Evolutionary conservation across 2,329 filamentous ascomycete species (phyloP).

Genomic region (Aspergillus sp.): DNA sequence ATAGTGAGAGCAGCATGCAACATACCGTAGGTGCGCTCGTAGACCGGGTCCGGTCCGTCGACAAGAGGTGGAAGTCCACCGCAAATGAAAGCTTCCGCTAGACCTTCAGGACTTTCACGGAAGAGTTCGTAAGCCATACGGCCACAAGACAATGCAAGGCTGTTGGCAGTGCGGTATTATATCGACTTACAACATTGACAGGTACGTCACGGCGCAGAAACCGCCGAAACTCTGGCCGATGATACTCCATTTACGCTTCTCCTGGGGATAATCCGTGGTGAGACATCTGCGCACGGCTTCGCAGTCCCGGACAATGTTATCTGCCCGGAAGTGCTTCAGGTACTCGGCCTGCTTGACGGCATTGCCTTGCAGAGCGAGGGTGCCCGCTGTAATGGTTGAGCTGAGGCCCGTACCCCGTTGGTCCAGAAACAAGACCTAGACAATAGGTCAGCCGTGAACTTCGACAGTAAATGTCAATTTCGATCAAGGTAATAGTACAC

Average conservation of each 20-base stretch:
- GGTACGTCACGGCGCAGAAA: conserved; percentile 79
- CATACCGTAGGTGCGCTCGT: conserved; percentile 63
- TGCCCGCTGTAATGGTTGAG: conserved; percentile 72
- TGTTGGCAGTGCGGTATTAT: no score
- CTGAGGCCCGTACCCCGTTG: conserved; percentile 87
- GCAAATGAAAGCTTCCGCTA: conserved; percentile 80
- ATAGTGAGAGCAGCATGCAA: neutral
- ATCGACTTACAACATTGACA: conserved; percentile 64
- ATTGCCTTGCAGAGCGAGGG: conserved; percentile 64
- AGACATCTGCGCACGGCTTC: conserved; percentile 79
- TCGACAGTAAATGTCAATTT: neutral
- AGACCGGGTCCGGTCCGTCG: conserved; percentile 70
- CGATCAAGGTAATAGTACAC: conserved; percentile 8
- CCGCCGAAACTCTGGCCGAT: conserved; percentile 93
- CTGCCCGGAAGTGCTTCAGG: conserved; percentile 80
- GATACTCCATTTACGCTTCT: conserved; percentile 76
- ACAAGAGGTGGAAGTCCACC: conserved; percentile 81
- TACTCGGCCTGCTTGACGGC: conserved; percentile 72
- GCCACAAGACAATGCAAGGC: neutral
- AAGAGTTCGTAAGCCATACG: neutral
- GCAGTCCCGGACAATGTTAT: conserved; percentile 84
- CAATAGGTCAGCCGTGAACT: neutral
- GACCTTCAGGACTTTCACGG: conserved; percentile 60
- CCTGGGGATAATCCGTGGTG: conserved; percentile 65
- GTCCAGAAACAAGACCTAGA: conserved; percentile 71